These are phyloP conservation scores for Chlorella variabilis DNA, from an alignment of 163 green algal species.

Conservation along the genomic window DNA sequence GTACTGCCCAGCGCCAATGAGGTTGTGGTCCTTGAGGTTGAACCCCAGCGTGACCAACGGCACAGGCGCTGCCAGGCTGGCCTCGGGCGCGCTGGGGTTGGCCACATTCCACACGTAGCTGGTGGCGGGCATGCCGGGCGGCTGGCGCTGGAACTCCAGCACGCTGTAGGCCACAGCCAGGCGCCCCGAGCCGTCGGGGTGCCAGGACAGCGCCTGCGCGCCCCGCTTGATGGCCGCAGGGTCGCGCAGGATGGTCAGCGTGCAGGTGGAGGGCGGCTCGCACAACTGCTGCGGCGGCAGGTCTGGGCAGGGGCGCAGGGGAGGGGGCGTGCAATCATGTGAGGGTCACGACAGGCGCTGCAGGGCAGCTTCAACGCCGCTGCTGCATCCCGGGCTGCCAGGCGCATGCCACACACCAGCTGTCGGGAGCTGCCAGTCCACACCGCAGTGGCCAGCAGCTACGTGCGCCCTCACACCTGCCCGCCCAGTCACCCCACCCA, in stretches of 20 bases:
- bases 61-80: slow-evolving; percentile 69
- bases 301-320: slow-evolving; percentile 7
- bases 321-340: not conserved
- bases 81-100: slow-evolving; percentile 87
- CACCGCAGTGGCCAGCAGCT: too few species aligned
- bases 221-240: slow-evolving; percentile 63
- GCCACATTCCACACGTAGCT: slow-evolving; percentile 91
- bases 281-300: slow-evolving; percentile 15
- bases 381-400: not conserved
- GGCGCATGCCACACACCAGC: not conserved
- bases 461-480: too few species aligned
- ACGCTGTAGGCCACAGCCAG: slow-evolving; percentile 83
- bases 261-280: slow-evolving; percentile 79
- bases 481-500: not conserved
- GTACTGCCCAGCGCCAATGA: slow-evolving; percentile 84
- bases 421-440: not conserved
- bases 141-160: slow-evolving; percentile 79
- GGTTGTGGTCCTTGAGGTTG: slow-evolving; percentile 75
- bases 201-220: slow-evolving; percentile 82
- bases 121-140: slow-evolving; percentile 67
- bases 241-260: slow-evolving; percentile 87
- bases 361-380: too few species aligned
- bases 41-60: slow-evolving; percentile 84
- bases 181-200: slow-evolving; percentile 79
- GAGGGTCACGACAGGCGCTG: too few species aligned